phyloP scores from a whole-genome alignment of 805 yeast species.

The Barnettozyma californica region DNA sequence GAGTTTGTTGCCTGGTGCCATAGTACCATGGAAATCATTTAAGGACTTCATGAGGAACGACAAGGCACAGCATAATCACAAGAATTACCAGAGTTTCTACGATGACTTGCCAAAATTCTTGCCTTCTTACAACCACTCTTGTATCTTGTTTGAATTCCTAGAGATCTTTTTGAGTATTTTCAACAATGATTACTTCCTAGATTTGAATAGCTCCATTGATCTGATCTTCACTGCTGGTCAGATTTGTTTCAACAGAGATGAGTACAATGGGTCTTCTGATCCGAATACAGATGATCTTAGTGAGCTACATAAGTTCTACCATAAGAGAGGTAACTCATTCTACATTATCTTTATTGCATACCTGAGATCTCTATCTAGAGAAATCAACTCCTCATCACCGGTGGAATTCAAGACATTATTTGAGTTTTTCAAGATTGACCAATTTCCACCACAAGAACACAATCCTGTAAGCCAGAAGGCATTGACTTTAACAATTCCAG shows the following conservation, averaged over 20 bases:
- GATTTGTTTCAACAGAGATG: constrained; percentile 29
- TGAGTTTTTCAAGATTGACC: constrained; percentile 28
- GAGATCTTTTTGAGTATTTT: constrained; percentile 30
- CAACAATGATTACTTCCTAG: constrained; percentile 28
- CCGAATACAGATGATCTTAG: constrained; percentile 25
- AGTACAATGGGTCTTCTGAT: constrained; percentile 9
- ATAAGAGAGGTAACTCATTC: constrained; percentile 30
- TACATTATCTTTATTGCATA: constrained; percentile 30
- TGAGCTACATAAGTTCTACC: constrained; percentile 29
- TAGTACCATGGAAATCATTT: constrained; percentile 32
- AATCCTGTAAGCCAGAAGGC: constrained; percentile 31
- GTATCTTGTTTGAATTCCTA: constrained; percentile 32
- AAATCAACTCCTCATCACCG: constrained; percentile 18
- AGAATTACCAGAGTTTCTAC: constrained; percentile 29
- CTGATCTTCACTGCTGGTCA: constrained; percentile 33
- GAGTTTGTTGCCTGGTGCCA: constrained; percentile 30
- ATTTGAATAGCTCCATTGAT: constrained; percentile 27
- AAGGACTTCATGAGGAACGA: constrained; percentile 22
- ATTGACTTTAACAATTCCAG: constrained; percentile 30
- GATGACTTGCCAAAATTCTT: constrained; percentile 29
- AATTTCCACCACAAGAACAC: constrained; percentile 31
- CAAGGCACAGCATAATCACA: constrained; percentile 20
- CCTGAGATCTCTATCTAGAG: constrained; percentile 27
- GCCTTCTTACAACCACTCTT: constrained; percentile 32
- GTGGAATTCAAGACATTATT: constrained; percentile 27